These are phyloP conservation scores for Penicillium sp. DNA, from an alignment of 2,329 filamentous ascomycete species.

Conservation along the genomic window DNA sequence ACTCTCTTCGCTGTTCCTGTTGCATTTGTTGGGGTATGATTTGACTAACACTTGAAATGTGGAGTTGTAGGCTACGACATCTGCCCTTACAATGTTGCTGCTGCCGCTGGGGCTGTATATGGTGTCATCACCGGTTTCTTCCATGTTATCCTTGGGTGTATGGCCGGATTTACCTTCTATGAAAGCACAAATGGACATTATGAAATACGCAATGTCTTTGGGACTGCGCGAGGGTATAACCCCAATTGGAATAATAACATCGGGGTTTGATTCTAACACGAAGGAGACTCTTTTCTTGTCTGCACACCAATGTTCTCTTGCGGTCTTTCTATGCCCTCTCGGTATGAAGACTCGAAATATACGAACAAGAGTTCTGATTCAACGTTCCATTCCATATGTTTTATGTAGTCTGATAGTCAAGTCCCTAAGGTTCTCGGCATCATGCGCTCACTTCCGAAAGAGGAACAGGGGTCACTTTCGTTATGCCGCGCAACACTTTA, in stretches of 20 bases:
- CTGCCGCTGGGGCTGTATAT: slow-evolving; percentile 19
- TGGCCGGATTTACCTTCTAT: slow-evolving; percentile 2
- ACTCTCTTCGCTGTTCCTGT: not conserved
- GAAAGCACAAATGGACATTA: slow-evolving; percentile 13
- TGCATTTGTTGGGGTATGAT: not conserved
- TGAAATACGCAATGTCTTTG: slow-evolving; percentile 13
- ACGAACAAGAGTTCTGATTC: not conserved
- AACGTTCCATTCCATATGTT: not conserved
- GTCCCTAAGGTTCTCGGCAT: not conserved
- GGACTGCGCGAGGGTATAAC: slow-evolving; percentile 13
- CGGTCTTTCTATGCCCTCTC: not conserved
- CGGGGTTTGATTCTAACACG: not conserved
- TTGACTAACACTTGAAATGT: not conserved
- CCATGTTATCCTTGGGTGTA: slow-evolving; percentile 14
- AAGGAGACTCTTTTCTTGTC: not conserved
- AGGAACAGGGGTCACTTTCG: not conserved
- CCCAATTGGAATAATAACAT: slow-evolving; percentile 3
- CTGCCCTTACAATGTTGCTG: slow-evolving; percentile 19
- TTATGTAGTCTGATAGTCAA: not conserved
- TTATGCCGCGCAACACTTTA: not conserved
- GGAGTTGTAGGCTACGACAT: slow-evolving; percentile 11
- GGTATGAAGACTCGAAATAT: not conserved
- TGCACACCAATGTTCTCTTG: not conserved
- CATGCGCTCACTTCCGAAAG: not conserved
- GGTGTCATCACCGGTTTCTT: slow-evolving; percentile 17